These are phyloP conservation scores for Labyrinthula sp. DNA, from an alignment of 352 stramenopile genomes.

Conservation along the genomic window DNA sequence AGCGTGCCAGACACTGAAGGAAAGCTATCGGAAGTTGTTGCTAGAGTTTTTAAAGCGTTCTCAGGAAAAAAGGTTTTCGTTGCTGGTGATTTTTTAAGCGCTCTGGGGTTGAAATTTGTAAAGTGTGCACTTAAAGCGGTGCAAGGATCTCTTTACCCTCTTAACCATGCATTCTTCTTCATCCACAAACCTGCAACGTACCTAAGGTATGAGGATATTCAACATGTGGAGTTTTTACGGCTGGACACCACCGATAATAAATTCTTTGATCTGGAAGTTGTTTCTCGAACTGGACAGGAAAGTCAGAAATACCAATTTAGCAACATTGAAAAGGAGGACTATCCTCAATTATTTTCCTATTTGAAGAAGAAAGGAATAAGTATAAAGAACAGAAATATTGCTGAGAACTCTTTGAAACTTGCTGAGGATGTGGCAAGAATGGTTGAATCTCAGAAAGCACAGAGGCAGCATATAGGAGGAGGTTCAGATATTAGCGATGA, in stretches of 20 bases:
- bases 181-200: slow-evolving; percentile 71
- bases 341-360: slow-evolving; percentile 57
- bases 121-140: slow-evolving; percentile 63
- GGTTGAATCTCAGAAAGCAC: too few relatives aligned
- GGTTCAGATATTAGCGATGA: slow-evolving; percentile 48
- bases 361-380: slow-evolving; percentile 59
- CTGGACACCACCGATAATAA: neutral
- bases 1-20: slow-evolving; percentile 78
- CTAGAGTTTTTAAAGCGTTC: slow-evolving; percentile 89
- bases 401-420: slow-evolving; percentile 33
- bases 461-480: too few relatives aligned
- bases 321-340: slow-evolving; percentile 57
- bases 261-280: slow-evolving; percentile 47
- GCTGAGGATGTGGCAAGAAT: slow-evolving; percentile 56
- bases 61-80: slow-evolving; percentile 39
- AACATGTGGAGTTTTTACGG: slow-evolving; percentile 62
- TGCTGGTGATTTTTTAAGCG: slow-evolving; percentile 62
- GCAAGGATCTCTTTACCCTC: slow-evolving; percentile 54
- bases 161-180: slow-evolving; percentile 70
- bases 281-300: slow-evolving; percentile 51
- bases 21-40: slow-evolving; percentile 88
- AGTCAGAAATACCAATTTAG: slow-evolving; percentile 53
- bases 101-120: slow-evolving; percentile 53
- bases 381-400: slow-evolving; percentile 57
- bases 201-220: slow-evolving; percentile 64